Evolutionary conservation across 306 rosid genomes (phyloP).

Genomic region (Purshia tridentata): DNA sequence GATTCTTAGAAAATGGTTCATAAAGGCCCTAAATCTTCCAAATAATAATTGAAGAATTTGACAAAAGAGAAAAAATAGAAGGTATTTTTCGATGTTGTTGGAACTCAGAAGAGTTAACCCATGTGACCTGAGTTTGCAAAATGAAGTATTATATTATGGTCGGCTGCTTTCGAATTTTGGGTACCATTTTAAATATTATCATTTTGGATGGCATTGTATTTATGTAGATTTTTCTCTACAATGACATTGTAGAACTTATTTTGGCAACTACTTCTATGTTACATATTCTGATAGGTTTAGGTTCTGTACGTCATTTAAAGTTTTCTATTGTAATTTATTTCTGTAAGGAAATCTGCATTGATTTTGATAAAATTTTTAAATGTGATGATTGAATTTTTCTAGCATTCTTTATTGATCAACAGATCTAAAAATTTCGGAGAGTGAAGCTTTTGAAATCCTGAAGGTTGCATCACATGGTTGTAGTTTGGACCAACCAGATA

Average conservation of each 20-base stretch:
- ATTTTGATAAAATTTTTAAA: neutral
- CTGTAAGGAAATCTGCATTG: neutral
- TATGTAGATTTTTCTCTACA: neutral
- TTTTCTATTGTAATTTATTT: too few relatives aligned
- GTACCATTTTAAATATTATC: neutral
- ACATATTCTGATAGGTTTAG: neutral
- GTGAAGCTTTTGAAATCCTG: constrained; percentile 70
- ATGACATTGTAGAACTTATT: neutral
- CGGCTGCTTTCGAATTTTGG: too few relatives aligned
- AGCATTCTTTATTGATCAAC: constrained; percentile 26
- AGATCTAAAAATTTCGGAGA: constrained; percentile 61
- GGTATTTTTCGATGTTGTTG: neutral
- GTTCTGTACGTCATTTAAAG: neutral
- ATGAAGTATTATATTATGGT: neutral
- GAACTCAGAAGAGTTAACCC: neutral
- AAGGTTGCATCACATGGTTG: constrained; percentile 47
- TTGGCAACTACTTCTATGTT: neutral
- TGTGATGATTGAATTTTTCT: constrained; percentile 4
- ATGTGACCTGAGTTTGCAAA: neutral
- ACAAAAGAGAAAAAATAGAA: neutral
- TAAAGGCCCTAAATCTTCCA: neutral
- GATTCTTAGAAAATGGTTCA: neutral
- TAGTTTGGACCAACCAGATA: constrained; percentile 50
- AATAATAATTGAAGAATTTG: neutral
- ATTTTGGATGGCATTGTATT: neutral